Percentiles rank a stretch among this genome's conserved stretches.
These are phyloP conservation scores for Cercospora sesami DNA, from an alignment of 2,329 filamentous ascomycete species.

Conservation along the genomic window DNA sequence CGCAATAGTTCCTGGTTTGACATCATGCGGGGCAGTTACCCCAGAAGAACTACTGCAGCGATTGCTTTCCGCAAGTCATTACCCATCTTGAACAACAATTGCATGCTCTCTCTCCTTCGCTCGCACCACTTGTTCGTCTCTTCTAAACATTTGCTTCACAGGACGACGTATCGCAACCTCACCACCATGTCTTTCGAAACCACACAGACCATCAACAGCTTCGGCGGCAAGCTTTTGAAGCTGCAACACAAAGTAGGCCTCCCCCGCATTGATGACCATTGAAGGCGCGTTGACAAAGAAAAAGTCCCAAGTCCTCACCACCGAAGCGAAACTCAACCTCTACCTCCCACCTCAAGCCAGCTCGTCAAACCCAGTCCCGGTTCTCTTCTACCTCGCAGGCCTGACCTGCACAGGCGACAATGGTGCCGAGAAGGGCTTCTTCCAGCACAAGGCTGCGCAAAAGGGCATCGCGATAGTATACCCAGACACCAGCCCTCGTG, in stretches of 20 bases:
- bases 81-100: neutral
- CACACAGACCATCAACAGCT: slow-evolving; percentile 83
- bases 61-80: neutral
- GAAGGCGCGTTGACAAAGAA: slow-evolving; percentile 5
- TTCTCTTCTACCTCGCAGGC: slow-evolving; percentile 90
- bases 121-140: neutral
- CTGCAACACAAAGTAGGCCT: slow-evolving; percentile 65
- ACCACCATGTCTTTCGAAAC: slow-evolving; percentile 78
- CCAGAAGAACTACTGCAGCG: slow-evolving; percentile 2
- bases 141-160: neutral
- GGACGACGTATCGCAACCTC: neutral
- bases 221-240: slow-evolving; percentile 93
- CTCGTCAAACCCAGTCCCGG: slow-evolving; percentile 65
- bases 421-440: slow-evolving; percentile 77
- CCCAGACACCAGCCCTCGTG: slow-evolving; percentile 89
- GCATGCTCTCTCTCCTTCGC: neutral
- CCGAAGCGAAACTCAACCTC: slow-evolving; percentile 89
- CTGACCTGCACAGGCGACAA: slow-evolving; percentile 91
- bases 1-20: slow-evolving; percentile 4
- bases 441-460: slow-evolving; percentile 77
- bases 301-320: slow-evolving; percentile 71
- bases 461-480: slow-evolving; percentile 90
- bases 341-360: slow-evolving; percentile 77
- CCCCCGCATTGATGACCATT: neutral
- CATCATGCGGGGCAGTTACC: slow-evolving; percentile 7